These are phyloP conservation scores for Saxophila tyrrhenica DNA, from an alignment of 495 filamentous ascomycete species.

Conservation along the genomic window DNA sequence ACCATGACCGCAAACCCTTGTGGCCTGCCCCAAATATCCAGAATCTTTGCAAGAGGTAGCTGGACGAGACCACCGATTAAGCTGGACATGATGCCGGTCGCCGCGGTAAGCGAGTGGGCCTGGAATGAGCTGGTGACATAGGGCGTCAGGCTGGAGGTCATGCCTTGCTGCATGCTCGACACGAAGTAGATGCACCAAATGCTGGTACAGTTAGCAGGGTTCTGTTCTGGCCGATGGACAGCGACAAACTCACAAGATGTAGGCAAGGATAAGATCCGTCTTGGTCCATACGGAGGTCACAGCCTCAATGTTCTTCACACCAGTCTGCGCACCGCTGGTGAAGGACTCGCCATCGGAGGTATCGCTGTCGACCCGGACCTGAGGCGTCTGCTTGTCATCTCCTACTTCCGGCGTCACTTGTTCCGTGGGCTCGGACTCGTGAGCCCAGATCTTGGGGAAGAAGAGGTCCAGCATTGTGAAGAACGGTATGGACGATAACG, in stretches of 20 bases:
- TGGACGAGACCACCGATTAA: conserved; percentile 1
- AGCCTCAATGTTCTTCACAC: conserved; percentile 1
- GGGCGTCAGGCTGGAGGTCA: background rate
- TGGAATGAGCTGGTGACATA: conserved; percentile 4
- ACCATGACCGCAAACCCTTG: conserved; percentile 12
- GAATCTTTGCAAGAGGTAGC: conserved; percentile 9
- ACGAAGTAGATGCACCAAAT: conserved; percentile 5
- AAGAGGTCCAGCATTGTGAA: background rate
- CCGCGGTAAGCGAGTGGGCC: background rate
- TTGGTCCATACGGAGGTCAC: background rate
- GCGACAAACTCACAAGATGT: background rate
- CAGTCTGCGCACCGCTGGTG: background rate
- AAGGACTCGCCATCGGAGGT: background rate
- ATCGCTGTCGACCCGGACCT: background rate
- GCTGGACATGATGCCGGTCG: background rate
- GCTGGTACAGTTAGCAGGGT: background rate
- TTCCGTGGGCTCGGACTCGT: background rate
- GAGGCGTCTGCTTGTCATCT: background rate
- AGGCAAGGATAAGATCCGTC: background rate
- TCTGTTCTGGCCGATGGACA: background rate
- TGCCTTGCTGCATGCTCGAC: background rate
- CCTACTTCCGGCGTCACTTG: background rate
- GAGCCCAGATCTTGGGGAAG: background rate
- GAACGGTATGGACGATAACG: too few species aligned
- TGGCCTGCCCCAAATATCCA: conserved; percentile 12